A percentile compares a stretch with the other conserved stretches of the same genome.
Evolutionary conservation across 129 eudicot species (phyloP).

Genomic region (Chrysanthemum seticuspe): DNA sequence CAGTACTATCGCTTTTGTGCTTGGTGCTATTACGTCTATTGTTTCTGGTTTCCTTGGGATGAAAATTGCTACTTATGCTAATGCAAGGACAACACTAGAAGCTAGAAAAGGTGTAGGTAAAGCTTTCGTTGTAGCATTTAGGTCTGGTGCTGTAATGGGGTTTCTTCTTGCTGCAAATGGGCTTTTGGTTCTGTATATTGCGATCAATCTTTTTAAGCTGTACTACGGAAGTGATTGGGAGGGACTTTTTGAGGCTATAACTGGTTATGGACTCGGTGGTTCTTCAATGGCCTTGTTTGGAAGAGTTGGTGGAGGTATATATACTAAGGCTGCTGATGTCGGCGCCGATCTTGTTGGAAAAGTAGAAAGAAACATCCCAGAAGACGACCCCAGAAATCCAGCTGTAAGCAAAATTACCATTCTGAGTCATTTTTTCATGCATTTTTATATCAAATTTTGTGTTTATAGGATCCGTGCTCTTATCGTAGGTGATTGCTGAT

Average conservation of each 20-base stretch:
- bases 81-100: slow-evolving; percentile 72
- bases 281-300: slow-evolving; percentile 85
- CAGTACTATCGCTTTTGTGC: slow-evolving; percentile 71
- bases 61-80: slow-evolving; percentile 87
- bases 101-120: slow-evolving; percentile 80
- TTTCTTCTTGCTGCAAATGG: slow-evolving; percentile 84
- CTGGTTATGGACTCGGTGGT: slow-evolving; percentile 84
- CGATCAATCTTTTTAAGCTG: slow-evolving; percentile 58
- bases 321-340: slow-evolving; percentile 80
- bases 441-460: not conserved
- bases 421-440: not conserved
- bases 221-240: slow-evolving; percentile 87
- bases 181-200: slow-evolving; percentile 54
- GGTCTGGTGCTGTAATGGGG: slow-evolving; percentile 85
- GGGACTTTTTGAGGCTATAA: slow-evolving; percentile 72
- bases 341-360: slow-evolving; percentile 86
- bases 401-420: slow-evolving; percentile 48
- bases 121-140: slow-evolving; percentile 57
- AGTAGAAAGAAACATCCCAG: slow-evolving; percentile 79
- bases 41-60: slow-evolving; percentile 85
- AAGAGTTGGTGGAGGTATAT: slow-evolving; percentile 79
- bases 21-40: slow-evolving; percentile 79
- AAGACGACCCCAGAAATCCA: slow-evolving; percentile 80
- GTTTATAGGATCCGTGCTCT: not conserved
- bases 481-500: slow-evolving; percentile 67